A percentile compares a stretch with the other conserved stretches of the same genome.
phyloP scores from a whole-genome alignment of 257 asterid genomes.

The Parsonsia alboflavescens region DNA sequence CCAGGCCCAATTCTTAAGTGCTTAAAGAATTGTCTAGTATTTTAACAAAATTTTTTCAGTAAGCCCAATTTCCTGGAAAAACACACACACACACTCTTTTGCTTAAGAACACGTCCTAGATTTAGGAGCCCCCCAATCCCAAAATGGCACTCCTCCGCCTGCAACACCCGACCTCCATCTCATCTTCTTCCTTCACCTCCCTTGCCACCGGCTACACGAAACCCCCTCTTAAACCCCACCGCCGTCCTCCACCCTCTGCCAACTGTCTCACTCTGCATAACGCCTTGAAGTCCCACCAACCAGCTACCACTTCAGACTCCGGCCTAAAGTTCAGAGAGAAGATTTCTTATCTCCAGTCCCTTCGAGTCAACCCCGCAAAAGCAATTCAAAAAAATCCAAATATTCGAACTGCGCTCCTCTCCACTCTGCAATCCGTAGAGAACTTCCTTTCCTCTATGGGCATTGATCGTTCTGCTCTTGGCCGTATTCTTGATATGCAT shows the following conservation, averaged over 20 bases:
- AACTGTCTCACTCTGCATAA: slow-evolving; percentile 6
- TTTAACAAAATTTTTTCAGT: no score
- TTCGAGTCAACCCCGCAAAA: slow-evolving; percentile 47
- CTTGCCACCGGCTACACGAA: not conserved
- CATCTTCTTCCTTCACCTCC: slow-evolving; percentile 6
- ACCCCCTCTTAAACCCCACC: slow-evolving; percentile 10
- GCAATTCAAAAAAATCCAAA: slow-evolving; percentile 64
- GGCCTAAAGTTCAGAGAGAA: slow-evolving; percentile 64
- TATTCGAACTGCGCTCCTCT: slow-evolving; percentile 57
- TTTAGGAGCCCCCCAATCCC: no score
- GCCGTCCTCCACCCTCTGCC: not conserved
- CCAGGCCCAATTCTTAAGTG: no score
- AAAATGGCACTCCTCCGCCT: slow-evolving; percentile 44
- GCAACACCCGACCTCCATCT: not conserved
- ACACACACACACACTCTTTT: no score
- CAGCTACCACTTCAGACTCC: slow-evolving; percentile 31
- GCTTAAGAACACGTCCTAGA: not conserved
- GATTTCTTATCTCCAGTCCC: slow-evolving; percentile 46
- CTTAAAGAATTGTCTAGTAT: no score
- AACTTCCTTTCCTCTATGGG: slow-evolving; percentile 75
- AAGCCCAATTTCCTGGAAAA: no score
- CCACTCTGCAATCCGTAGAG: slow-evolving; percentile 51
- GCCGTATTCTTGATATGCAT: slow-evolving; percentile 79
- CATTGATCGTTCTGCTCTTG: slow-evolving; percentile 45
- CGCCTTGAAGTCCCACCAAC: slow-evolving; percentile 3